Evolutionary conservation across 352 stramenopile genomes (phyloP), one percentile per base, ranked within the genome.

Genomic region (Phytopythium sindhum): DNA sequence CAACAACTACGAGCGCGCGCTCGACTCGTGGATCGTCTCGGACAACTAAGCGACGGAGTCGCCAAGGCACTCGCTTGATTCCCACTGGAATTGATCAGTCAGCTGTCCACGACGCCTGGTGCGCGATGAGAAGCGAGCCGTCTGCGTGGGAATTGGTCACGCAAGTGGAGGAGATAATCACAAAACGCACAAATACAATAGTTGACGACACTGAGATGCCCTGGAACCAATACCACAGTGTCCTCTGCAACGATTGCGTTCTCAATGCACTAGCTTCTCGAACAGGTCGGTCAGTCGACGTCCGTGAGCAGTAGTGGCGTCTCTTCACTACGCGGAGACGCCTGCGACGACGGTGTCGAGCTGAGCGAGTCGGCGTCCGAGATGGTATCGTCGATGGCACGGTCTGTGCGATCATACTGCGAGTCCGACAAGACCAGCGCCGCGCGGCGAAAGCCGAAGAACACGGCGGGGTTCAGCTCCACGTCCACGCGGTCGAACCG

Each of bases 11-110:
- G 68, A 87, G 60, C 88, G 88, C 57, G 82, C 85, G 26, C 83
- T 96, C 54, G 87, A 96, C 74, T 77, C 79, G 54, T 96, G 87
- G 87, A 93, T 96, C 70, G 85, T 96, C 66, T 76, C 87, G 67
- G 84, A 96, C 81, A 96, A 96, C 80, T 96, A 90, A 77, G 66
- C 57, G 47, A 26, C 26, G 4, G 33, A 1, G n/a, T 17, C 51
- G 17, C 8, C 23, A 21, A 29, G 23, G 28, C 51, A 17, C 23
- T 17, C 31, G 29, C 51, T 37, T 7, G 24, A 14, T 42, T n/a
- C 19, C 44, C 23, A 11, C 15, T 23, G 6, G 17, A 26, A 7
- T 29, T 26, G 44, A 35, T 35, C 41, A 47, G 41, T 26, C 8
- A 3, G n/a, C 21, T 50, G n/a, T 15, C 47, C n/a, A 21, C 23